Evolutionary conservation across 371 early-diverging fungal species (phyloP), one percentile per base, ranked within the genome.

Genomic region (Apophysomyces trapeziformis): DNA sequence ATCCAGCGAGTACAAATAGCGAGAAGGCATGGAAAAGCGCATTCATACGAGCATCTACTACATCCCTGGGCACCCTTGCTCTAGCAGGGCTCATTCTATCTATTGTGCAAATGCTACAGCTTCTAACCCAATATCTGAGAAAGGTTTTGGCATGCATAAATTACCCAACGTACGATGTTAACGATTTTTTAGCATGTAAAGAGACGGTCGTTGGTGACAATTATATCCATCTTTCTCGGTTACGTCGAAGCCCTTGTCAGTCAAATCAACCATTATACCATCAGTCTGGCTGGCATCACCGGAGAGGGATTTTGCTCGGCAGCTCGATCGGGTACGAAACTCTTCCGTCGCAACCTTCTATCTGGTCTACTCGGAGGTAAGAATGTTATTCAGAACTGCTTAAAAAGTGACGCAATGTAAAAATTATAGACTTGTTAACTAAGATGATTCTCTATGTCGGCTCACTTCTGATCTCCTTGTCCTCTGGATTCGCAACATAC

Each of bases 331-430:
- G 88, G 88, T 21, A 89, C 92, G 47, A 87, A 89, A 61, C 80
- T 92, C 35, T 92, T 93, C 69, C 81, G 90, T 41, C 73, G 92
- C 21, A 92, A 92, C 65, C 76, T 92, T 32, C 64, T 92, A 6
- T 78, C 87, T 62, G 92, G 92, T 0, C 68, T 91, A 0, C 70
- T 89, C 35, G 84, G 83, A 64, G 86, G 88, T 87, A 74, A 62
- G 37, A 21, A 14, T 3, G n/a, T 44, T 16, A 8, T 65, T 57
- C 43, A 26, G n/a, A n/a, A 7, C 14, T 35, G 41, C 18, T 57
- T 64, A 26, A 14, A 61, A 44, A 38, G 36, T 21, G 21, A 38
- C 8, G n/a, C 41, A 43, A 36, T 6, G 18, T n/a, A 14, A 58
- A 4, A 35, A 7, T 57, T 38, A 58, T 74, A 87, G 87, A 86